Base-by-base conservation (phyloP, 208 protist genomes). In the Angomonas deanei region DNA sequence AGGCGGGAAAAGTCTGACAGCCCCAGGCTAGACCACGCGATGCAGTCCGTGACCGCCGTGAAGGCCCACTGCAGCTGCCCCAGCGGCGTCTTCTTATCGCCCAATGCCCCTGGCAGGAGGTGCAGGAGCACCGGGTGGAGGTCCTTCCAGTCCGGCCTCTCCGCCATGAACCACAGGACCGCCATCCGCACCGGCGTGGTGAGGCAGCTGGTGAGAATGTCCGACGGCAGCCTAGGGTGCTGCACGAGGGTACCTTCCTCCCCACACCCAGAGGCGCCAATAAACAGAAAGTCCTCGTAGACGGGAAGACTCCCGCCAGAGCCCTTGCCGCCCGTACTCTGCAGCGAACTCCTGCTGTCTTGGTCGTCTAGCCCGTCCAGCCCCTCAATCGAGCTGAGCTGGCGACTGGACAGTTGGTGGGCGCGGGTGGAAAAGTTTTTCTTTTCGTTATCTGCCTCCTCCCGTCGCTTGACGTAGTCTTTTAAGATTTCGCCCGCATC, bases 1-100 rank as follows among this genome's bases (percentile, higher is more conserved):
- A 97, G 70, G 33, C 80, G 78, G 10, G 82, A 80, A 73, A 91
- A 97, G 15, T 83, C 68, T 17, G 78, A 23, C 19, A 86, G 76
- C 13, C 91, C 86, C 15, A 98, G 70, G 2, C 94, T 83, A 34
- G 92, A 98, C 97, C 97, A 99, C 21, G 98, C 98, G 56, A 99
- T 99, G 23, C 96, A 98, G 73, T 99, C 98, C 0, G 97, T 99
- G 36, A 99, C 89, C 15, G 96, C 96, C 5, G 97, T 98, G 64
- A 99, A 98, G 55, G 99, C 98, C 98, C 98, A 99, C 74, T 99
- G 98, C 23, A 99, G 80, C 52, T 99, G 97, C 0, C 98, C 98
- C 5, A 99, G 70, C 33, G 93, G 89, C 2, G 97, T 99, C 50
- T 97, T 91, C 61, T 96, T 93, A 62, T 98, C 91, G 1, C 54